Evolutionary conservation across 202 grass and related monocot genomes (phyloP).

Genomic region (Hordeum pubiflorum): DNA sequence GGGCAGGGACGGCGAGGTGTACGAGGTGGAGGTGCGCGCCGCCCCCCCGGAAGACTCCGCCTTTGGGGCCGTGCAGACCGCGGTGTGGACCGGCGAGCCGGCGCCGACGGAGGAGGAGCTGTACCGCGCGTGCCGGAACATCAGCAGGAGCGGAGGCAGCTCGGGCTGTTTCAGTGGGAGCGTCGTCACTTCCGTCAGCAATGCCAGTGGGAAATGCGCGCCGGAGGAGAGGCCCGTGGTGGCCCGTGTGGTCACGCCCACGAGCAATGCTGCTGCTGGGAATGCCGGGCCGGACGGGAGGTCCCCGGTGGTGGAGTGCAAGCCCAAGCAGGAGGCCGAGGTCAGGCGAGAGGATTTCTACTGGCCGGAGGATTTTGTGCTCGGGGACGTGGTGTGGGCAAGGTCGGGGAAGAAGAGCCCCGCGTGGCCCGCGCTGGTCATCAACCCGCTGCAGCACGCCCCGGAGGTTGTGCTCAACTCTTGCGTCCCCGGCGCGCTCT

Average conservation of each 20-base stretch:
- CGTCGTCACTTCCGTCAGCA: conserved; percentile 43
- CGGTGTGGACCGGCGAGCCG: conserved; percentile 7
- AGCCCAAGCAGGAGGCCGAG: conserved; percentile 26
- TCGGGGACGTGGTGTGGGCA: conserved; percentile 80
- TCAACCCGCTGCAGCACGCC: conserved; percentile 59
- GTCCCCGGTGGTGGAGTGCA: conserved; percentile 34
- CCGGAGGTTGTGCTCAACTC: conserved; percentile 71
- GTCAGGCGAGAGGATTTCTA: conserved; percentile 49
- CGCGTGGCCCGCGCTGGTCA: conserved; percentile 78
- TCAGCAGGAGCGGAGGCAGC: conserved; percentile 19
- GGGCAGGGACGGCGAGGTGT: conserved; percentile 10
- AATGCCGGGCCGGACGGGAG: background rate
- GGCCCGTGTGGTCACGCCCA: conserved; percentile 25
- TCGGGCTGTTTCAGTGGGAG: conserved; percentile 32
- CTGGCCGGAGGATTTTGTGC: conserved; percentile 63
- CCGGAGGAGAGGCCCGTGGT: background rate
- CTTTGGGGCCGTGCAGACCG: conserved; percentile 25
- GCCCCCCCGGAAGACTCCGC: conserved; percentile 19
- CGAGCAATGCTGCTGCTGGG: conserved; percentile 4
- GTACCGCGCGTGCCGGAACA: conserved; percentile 42
- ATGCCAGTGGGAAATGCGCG: background rate
- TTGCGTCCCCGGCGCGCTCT: conserved; percentile 59
- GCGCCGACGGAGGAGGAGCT: conserved; percentile 5
- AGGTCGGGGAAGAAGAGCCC: conserved; percentile 64
- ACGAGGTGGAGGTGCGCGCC: conserved; percentile 24